Percentiles rank a stretch among this genome's conserved stretches.
These are phyloP conservation scores for Melanomma pulvis-pyrius DNA, from an alignment of 495 filamentous ascomycete species.

Conservation along the genomic window DNA sequence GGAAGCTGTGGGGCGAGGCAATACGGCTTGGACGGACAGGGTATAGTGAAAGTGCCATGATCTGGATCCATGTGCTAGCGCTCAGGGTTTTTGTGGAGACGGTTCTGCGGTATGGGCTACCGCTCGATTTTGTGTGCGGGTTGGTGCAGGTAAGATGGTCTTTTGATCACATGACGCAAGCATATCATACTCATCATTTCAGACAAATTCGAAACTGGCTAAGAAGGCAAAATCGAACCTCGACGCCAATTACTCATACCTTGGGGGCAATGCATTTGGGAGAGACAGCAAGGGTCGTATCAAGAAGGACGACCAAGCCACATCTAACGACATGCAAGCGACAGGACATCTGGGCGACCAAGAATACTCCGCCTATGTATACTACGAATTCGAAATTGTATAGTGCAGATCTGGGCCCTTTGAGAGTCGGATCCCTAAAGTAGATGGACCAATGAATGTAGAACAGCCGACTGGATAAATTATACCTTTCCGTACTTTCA, in stretches of 20 bases:
- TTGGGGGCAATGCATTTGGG: conserved; percentile 92
- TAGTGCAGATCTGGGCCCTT: conserved; percentile 9
- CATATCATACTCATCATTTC: conserved; percentile 14
- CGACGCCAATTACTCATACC: conserved; percentile 86
- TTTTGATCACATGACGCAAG: neutral
- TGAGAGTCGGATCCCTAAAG: neutral
- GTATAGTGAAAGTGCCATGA: conserved; percentile 93
- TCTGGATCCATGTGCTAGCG: conserved; percentile 88
- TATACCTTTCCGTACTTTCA: neutral
- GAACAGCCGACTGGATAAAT: neutral
- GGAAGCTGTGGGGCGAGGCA: conserved; percentile 89
- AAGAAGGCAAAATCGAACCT: conserved; percentile 80
- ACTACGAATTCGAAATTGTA: conserved; percentile 86
- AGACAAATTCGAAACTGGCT: conserved; percentile 80
- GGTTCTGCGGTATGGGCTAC: conserved; percentile 89
- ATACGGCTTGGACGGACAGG: conserved; percentile 79
- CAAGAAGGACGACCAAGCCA: conserved; percentile 78
- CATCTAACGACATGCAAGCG: conserved; percentile 77
- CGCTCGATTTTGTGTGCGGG: conserved; percentile 81
- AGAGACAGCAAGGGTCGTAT: conserved; percentile 91
- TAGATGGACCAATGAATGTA: neutral
- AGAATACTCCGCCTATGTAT: conserved; percentile 95
- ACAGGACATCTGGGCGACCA: conserved; percentile 64
- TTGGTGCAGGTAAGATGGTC: conserved; percentile 70
- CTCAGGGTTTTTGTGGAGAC: conserved; percentile 96